phyloP scores from a whole-genome alignment of 1,139 yeast genomes.

The Debaryomyces subglobosus region DNA sequence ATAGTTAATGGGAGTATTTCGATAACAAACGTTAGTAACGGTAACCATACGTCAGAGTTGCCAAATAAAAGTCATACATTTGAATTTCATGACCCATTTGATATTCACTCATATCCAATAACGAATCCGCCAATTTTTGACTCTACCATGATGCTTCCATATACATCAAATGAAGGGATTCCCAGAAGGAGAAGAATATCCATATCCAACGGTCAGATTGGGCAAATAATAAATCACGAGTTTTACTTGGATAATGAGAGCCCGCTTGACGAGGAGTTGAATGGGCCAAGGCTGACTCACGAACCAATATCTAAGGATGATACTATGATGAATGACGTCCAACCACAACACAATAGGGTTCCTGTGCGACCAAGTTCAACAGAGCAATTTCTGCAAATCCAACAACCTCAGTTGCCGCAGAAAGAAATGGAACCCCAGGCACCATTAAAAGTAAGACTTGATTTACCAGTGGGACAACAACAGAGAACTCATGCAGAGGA shows the following conservation, averaged over 20 bases:
- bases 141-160: constrained; percentile 49
- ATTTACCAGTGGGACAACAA: neutral
- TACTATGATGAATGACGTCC: neutral
- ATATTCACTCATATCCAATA: constrained; percentile 55
- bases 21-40: neutral
- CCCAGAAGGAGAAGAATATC: constrained; percentile 65
- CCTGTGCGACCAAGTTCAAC: neutral
- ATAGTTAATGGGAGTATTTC: neutral
- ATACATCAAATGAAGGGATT: constrained; percentile 40
- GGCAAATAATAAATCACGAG: constrained; percentile 60
- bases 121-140: constrained; percentile 70
- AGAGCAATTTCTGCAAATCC: neutral
- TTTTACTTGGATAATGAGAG: constrained; percentile 31
- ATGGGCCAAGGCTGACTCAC: neutral
- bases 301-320: neutral
- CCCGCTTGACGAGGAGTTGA: constrained; percentile 19
- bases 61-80: neutral
- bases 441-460: neutral
- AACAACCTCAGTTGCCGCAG: neutral
- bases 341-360: neutral
- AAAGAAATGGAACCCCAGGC: neutral
- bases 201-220: constrained; percentile 79
- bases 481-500: neutral
- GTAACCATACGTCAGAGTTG: neutral
- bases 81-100: constrained; percentile 39